A percentile compares a stretch with the other conserved stretches of the same genome.
Conservation (phyloP, 805 yeast genomes). For the Ogataea kodamae region DNA sequence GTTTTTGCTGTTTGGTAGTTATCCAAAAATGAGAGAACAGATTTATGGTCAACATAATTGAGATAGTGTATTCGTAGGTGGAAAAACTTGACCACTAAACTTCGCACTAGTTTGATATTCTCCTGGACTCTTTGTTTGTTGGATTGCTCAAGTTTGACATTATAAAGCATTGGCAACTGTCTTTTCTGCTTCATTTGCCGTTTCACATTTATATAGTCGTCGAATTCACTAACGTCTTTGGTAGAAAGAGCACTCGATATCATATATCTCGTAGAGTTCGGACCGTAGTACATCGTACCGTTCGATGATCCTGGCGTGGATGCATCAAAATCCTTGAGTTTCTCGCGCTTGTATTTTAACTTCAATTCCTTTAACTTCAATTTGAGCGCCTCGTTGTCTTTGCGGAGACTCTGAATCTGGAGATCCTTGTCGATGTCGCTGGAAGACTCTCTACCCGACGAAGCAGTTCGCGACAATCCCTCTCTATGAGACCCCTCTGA, state of each 20-base stretch:
- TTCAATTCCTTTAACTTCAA: constrained; percentile 28
- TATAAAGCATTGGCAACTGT: constrained; percentile 24
- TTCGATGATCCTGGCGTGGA: constrained; percentile 9
- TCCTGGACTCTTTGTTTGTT: constrained; percentile 20
- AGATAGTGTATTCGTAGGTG: constrained; percentile 37
- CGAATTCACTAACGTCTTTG: constrained; percentile 29
- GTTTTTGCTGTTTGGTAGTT: constrained; percentile 33
- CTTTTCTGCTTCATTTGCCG: constrained; percentile 30
- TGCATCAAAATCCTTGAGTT: constrained; percentile 15
- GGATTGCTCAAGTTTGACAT: constrained; percentile 9
- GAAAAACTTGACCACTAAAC: constrained; percentile 42
- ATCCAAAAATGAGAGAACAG: constrained; percentile 37
- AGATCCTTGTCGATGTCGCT: constrained; percentile 11
- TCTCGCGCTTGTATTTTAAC: constrained; percentile 22
- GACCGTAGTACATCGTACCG: constrained; percentile 43
- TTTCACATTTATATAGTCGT: constrained; percentile 28
- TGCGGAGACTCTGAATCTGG: constrained; percentile 14
- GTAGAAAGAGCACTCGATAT: constrained; percentile 32
- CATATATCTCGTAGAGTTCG: constrained; percentile 48
- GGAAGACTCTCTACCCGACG: background rate
- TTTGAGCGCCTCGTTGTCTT: constrained; percentile 31
- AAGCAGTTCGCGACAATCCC: background rate
- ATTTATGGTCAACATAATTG: constrained; percentile 36
- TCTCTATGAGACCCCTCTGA: background rate
- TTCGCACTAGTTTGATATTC: constrained; percentile 35